These are phyloP conservation scores for Ceratobasidium sp. DNA, from an alignment of 1,284 basidiomycete species.

Conservation along the genomic window DNA sequence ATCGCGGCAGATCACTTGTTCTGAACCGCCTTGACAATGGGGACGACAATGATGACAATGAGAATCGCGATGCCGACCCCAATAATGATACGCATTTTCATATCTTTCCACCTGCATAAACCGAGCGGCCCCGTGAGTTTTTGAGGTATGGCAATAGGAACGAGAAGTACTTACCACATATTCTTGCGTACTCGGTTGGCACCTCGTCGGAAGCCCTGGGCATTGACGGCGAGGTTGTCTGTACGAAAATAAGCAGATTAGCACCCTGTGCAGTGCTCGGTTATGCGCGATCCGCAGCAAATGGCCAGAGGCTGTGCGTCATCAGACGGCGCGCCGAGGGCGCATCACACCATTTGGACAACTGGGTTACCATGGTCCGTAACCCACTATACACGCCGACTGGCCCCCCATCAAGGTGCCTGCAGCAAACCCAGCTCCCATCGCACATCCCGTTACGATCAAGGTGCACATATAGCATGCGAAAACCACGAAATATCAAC, in stretches of 20 bases:
- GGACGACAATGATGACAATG: conserved; percentile 92
- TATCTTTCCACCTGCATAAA: conserved; percentile 89
- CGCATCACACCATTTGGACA: conserved; percentile 8
- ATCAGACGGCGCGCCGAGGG: conserved; percentile 34
- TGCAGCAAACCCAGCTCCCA: neutral
- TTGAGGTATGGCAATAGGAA: conserved; percentile 33
- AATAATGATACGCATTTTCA: conserved; percentile 96
- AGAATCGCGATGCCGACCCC: conserved; percentile 87
- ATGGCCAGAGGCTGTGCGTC: conserved; percentile 22
- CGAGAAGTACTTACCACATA: conserved; percentile 75
- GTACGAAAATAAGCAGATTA: conserved; percentile 29
- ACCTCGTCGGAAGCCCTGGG: conserved; percentile 96
- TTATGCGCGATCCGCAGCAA: conserved; percentile 3
- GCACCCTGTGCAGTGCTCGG: neutral
- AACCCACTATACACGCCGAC: too few relatives aligned
- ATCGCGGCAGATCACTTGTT: conserved; percentile 39
- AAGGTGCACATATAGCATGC: neutral
- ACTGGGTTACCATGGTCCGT: neutral
- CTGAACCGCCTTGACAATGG: conserved; percentile 78
- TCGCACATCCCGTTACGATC: conserved; percentile 1
- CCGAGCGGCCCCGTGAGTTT: neutral
- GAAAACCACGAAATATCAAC: conserved; percentile 28
- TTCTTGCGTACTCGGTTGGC: conserved; percentile 98
- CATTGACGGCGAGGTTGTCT: conserved; percentile 99
- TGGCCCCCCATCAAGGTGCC: neutral